Evolutionary conservation across 352 stramenopile species (phyloP).

Genomic region (Plasmopara halstedii): DNA sequence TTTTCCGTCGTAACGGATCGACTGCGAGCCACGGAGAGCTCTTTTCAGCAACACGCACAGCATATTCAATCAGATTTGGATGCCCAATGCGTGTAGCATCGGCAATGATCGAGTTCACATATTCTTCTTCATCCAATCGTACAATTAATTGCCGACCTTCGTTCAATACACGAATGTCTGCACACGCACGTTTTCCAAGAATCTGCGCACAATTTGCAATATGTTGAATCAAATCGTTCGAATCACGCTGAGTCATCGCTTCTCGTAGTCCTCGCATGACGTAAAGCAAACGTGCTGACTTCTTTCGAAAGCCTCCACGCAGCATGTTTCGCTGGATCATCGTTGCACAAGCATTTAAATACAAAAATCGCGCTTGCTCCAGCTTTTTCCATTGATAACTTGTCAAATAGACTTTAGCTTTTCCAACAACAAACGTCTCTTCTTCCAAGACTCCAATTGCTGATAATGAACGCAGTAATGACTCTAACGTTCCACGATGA

Average conservation of each 20-base stretch:
- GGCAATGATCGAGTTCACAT: constrained; percentile 62
- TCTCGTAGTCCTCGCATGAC: constrained; percentile 46
- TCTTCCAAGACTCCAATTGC: constrained; percentile 76
- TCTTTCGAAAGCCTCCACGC: constrained; percentile 55
- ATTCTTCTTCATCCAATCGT: constrained; percentile 65
- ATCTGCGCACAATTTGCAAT: constrained; percentile 47
- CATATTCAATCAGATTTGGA: constrained; percentile 55
- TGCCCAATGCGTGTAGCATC: constrained; percentile 54
- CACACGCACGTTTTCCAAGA: constrained; percentile 41
- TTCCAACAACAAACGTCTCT: constrained; percentile 68
- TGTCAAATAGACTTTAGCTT: constrained; percentile 66
- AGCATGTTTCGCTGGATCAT: constrained; percentile 83
- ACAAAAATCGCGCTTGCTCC: constrained; percentile 67
- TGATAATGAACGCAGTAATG: constrained; percentile 60
- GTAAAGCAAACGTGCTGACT: constrained; percentile 49
- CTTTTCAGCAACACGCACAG: constrained; percentile 47
- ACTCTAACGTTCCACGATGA: constrained; percentile 66
- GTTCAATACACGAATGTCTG: constrained; percentile 55
- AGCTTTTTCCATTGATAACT: constrained; percentile 78
- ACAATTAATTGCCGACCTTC: constrained; percentile 44
- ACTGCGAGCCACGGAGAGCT: constrained; percentile 50
- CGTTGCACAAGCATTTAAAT: constrained; percentile 69
- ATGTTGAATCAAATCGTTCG: constrained; percentile 56
- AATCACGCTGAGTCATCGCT: constrained; percentile 46
- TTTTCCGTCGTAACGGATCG: constrained; percentile 38